Base-by-base conservation (phyloP, 306 rosid species). In the Cucurbita pepo region DNA sequence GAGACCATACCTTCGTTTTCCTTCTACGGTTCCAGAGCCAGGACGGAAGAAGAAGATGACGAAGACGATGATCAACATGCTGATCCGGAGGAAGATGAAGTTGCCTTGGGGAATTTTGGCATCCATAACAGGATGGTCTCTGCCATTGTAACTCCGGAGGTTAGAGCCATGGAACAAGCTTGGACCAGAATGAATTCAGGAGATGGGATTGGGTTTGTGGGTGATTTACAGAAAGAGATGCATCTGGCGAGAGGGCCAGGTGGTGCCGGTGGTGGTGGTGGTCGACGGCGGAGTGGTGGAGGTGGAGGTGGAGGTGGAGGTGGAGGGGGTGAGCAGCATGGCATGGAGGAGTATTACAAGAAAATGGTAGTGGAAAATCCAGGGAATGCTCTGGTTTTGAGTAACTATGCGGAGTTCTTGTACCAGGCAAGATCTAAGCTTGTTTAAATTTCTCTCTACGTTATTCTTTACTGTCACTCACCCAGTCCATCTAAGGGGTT, bases 321-420 rank as follows among this genome's bases (percentile, higher is more conserved):
- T 0, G 71, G 83, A n/a, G 84, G 83, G 19, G 87, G 89, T 13
- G 86, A 83, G 63, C 86, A 81, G 15, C 77, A 64, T 38, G 86
- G 58, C 11, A 85, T 81, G 75, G 96, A 91, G 71, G 92, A 82
- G 77, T 78, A 88, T 67, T 80, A 91, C 77, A 87, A 82, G 86
- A 89, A 63, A 72, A 81, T 87, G 95, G 86, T 91, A 53, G 82
- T 83, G 78, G 88, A 85, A 84, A 88, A 91, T 81, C 99, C 97
- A 1, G 91, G 91, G 7, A 82, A 86, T 66, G 77, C 99, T 2
- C 82, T 94, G 85, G 85, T 91, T 72, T 86, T 91, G 21, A 81
- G 96, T 73, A 94, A 94, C 69, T 91, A 91, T 83, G 99, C 99
- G 38, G 82, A 86, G 6, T 88, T 81, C 75, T 43, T 94, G 73